Evolutionary conservation across 352 stramenopile genomes (phyloP), one percentile per base, ranked within the genome.

Genomic region (Elongisporangium prolatum): DNA sequence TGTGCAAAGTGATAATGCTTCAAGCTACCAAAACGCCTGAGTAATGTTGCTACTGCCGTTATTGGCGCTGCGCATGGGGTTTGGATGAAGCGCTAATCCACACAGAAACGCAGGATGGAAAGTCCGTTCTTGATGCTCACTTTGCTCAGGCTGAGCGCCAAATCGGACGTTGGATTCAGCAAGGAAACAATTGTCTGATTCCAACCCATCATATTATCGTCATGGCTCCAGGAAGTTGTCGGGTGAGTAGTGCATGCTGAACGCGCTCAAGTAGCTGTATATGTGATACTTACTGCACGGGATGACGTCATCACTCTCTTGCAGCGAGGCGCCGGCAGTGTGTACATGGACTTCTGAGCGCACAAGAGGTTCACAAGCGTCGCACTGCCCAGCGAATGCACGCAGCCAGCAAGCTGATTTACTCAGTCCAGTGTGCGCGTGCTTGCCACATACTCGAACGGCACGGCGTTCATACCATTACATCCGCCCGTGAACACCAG

Each of bases 401-500:
- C 87, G 28, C 83, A 93, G 3, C 90, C 90, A 21, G 90, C 86
- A 71, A 97, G 97, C 59, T n/a, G n/a, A n/a, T n/a, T 97, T 89
- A 40, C 84, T 96, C 50, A 97, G 54, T 17, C 97, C 88, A 6
- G 96, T 84, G 7, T 89, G 87, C 6, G 89, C 85, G 22, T 80
- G 80, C 37, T 84, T 76, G 13, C 88, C 0, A 97, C 71, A 61
- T 96, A 97, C 60, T 95, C 89, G 66, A 96, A 93, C 22, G 85
- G 86, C 28, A 97, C 81, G 7, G 91, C 90, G 64, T 97, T 97
- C 89, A 97, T 96, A 13, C 90, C 90, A 50, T 97, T 89, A n/a
- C 86, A 75, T 9, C 96, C 72, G 28, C 86, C 88, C 14, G 90
- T 97, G 14, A 91, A 82, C 44, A 97, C 72, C 4, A 95, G 71